Evolutionary conservation across 176 grass and related monocot species (phyloP).

Genomic region (Aegilops umbellulata): DNA sequence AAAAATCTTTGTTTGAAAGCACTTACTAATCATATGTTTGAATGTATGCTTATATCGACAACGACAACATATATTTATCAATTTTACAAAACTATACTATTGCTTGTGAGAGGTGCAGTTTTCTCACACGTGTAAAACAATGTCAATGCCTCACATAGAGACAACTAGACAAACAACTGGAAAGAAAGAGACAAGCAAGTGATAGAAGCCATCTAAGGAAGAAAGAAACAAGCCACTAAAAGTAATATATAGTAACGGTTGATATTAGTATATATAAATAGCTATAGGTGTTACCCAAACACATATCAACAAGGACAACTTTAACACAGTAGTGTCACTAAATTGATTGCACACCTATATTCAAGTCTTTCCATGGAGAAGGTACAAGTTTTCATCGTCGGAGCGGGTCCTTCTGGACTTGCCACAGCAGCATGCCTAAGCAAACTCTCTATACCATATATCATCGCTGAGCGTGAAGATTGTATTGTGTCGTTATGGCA

Average conservation of each 20-base stretch:
- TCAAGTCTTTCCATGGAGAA: constrained; percentile 17
- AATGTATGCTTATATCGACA: background rate
- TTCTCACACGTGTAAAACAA: background rate
- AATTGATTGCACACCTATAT: background rate
- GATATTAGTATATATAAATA: background rate
- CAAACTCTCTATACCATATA: constrained; percentile 22
- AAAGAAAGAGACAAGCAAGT: background rate
- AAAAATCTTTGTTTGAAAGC: background rate
- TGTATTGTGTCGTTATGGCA: constrained; percentile 52
- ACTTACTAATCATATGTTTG: background rate
- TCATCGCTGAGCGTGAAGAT: constrained; percentile 54
- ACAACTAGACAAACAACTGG: background rate
- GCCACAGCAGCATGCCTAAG: constrained; percentile 46
- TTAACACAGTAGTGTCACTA: background rate
- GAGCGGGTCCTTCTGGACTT: constrained; percentile 61
- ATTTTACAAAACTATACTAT: background rate
- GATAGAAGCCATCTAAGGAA: background rate
- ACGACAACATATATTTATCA: background rate
- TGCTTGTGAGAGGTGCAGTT: background rate
- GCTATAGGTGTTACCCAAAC: background rate
- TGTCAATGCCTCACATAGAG: background rate
- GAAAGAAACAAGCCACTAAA: background rate
- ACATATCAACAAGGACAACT: background rate
- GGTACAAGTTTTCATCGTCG: constrained; percentile 44
- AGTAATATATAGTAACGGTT: background rate